A percentile compares a stretch with the other conserved stretches of the same genome.
Evolutionary conservation across 2,329 filamentous ascomycete genomes (phyloP).

Genomic region (Periconia sp.): DNA sequence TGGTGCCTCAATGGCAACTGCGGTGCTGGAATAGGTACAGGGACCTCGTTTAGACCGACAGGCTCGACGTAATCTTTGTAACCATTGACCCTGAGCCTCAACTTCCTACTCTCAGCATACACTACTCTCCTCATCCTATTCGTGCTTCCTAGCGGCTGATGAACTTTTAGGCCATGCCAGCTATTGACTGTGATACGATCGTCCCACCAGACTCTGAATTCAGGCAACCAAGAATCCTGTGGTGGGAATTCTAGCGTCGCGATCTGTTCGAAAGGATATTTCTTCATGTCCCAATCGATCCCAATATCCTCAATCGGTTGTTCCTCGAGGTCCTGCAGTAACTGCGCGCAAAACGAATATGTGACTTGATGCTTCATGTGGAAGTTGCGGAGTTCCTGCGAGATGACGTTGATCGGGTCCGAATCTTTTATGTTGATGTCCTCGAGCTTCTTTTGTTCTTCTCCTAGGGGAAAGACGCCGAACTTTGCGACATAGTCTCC

Average conservation of each 20-base stretch:
- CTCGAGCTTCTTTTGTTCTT: slow-evolving; percentile 50
- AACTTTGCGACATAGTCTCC: slow-evolving; percentile 58
- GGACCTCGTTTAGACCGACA: slow-evolving; percentile 43
- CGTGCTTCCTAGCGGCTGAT: slow-evolving; percentile 48
- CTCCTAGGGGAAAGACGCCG: slow-evolving; percentile 50
- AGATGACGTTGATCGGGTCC: slow-evolving; percentile 37
- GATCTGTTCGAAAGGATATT: slow-evolving; percentile 56
- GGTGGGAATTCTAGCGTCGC: slow-evolving; percentile 50
- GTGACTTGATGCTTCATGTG: slow-evolving; percentile 24
- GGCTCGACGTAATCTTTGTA: slow-evolving; percentile 50
- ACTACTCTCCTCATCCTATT: slow-evolving; percentile 50
- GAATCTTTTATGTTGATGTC: slow-evolving; percentile 37
- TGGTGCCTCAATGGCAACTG: slow-evolving; percentile 23
- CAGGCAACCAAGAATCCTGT: slow-evolving; percentile 49
- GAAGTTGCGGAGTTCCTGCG: slow-evolving; percentile 25
- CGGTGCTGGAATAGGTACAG: slow-evolving; percentile 28
- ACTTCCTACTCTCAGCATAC: slow-evolving; percentile 49
- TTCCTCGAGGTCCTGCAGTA: slow-evolving; percentile 54
- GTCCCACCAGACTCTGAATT: slow-evolving; percentile 50
- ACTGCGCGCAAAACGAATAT: slow-evolving; percentile 52
- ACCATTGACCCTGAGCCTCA: slow-evolving; percentile 48
- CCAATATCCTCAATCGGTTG: slow-evolving; percentile 48
- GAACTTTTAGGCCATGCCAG: slow-evolving; percentile 48
- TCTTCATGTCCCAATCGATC: slow-evolving; percentile 53
- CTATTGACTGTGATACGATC: slow-evolving; percentile 48